Evolutionary conservation across 768 basidiomycete genomes (phyloP).

Genomic region (Rhodosporidiobolus odoratus): DNA sequence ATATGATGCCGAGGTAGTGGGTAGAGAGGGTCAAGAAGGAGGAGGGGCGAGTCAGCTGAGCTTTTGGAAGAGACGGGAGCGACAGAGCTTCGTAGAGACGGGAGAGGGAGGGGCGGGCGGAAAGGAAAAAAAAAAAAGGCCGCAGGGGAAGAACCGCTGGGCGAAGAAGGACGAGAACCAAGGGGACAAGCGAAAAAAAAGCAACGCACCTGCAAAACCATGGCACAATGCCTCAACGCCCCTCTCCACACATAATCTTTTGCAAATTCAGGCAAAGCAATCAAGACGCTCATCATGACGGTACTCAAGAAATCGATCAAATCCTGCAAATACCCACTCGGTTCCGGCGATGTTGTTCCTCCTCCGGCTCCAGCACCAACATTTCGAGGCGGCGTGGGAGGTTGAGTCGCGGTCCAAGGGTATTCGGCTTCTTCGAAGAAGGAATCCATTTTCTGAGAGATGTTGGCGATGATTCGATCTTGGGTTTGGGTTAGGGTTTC

Average conservation of each 20-base stretch:
- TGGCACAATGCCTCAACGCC: conserved; percentile 80
- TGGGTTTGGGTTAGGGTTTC: conserved; percentile 64
- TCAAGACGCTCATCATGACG: conserved; percentile 70
- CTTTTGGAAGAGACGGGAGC: neutral
- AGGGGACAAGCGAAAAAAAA: neutral
- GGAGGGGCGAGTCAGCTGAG: too few relatives aligned
- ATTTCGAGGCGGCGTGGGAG: conserved; percentile 49
- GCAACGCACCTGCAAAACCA: conserved; percentile 72
- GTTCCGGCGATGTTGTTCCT: too few relatives aligned
- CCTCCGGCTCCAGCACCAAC: conserved; percentile 38
- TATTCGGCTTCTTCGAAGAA: conserved; percentile 95
- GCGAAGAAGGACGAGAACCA: too few relatives aligned
- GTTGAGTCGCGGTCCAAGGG: conserved; percentile 65
- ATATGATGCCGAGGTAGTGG: too few relatives aligned
- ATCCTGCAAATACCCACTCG: conserved; percentile 91
- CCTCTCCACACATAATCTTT: conserved; percentile 85
- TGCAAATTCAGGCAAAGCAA: conserved; percentile 63
- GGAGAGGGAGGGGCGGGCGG: neutral
- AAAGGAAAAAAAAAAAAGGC: neutral
- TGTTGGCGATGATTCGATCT: conserved; percentile 70
- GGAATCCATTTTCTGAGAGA: conserved; percentile 85
- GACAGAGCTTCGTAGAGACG: too few relatives aligned
- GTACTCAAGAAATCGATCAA: conserved; percentile 94
- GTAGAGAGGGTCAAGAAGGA: too few relatives aligned
- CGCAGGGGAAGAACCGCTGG: too few relatives aligned